Evolutionary conservation across 148 eudicot species (phyloP).

Genomic region (Silene conica): DNA sequence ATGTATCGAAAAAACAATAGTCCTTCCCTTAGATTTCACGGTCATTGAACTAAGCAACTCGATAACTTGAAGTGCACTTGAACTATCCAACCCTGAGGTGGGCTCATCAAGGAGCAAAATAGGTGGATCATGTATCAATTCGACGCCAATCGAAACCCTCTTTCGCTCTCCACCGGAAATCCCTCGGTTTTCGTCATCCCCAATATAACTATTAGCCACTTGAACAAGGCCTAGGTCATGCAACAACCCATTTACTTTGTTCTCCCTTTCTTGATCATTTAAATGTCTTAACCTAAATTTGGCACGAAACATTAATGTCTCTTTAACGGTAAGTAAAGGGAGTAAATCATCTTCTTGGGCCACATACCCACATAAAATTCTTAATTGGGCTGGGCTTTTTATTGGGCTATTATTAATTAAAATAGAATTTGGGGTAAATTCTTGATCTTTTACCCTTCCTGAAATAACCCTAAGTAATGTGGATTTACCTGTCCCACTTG

Average conservation of each 20-base stretch:
- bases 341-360: slow-evolving; percentile 88
- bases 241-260: slow-evolving; percentile 63
- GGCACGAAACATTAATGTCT: slow-evolving; percentile 79
- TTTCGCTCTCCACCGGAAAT: slow-evolving; percentile 95
- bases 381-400: slow-evolving; percentile 50
- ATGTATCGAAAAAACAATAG: slow-evolving; percentile 73
- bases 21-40: slow-evolving; percentile 51
- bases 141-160: slow-evolving; percentile 86
- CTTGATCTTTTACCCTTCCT: slow-evolving; percentile 49
- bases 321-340: slow-evolving; percentile 78
- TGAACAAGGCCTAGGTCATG: slow-evolving; percentile 77
- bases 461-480: slow-evolving; percentile 61
- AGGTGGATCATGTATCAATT: slow-evolving; percentile 83
- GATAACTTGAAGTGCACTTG: slow-evolving; percentile 80
- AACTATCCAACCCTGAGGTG: slow-evolving; percentile 88
- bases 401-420: slow-evolving; percentile 39
- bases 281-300: slow-evolving; percentile 58
- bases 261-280: slow-evolving; percentile 39
- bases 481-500: slow-evolving; percentile 95
- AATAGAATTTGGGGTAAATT: slow-evolving; percentile 50
- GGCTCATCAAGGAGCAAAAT: slow-evolving; percentile 84
- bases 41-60: slow-evolving; percentile 73
- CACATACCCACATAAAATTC: slow-evolving; percentile 72
- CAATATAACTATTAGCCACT: slow-evolving; percentile 67
- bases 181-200: slow-evolving; percentile 80